Percentiles rank a stretch among this genome's conserved stretches.
Conservation (phyloP, 257 asterid genomes). For the Primulina huaijiensis region DNA sequence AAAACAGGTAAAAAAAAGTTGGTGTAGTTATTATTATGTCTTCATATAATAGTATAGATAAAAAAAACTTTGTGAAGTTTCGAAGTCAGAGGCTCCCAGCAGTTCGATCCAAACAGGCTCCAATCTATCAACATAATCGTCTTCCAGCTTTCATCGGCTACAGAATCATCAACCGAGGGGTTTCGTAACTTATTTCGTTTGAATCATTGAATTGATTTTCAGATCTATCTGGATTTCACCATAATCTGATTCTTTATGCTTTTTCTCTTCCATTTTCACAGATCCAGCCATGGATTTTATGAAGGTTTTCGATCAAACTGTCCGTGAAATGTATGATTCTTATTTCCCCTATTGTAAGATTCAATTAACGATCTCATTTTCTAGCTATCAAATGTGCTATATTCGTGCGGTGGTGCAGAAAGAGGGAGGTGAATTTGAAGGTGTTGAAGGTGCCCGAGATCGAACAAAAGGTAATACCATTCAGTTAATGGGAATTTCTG, state of each 20-base stretch:
- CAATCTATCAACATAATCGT: too few species aligned
- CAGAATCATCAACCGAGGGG: not conserved
- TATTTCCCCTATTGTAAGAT: constrained; percentile 17
- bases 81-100: too few species aligned
- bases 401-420: constrained; percentile 45
- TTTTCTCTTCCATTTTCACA: constrained; percentile 21
- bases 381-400: not conserved
- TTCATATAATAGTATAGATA: too few species aligned
- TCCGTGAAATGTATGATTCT: constrained; percentile 78
- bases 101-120: too few species aligned
- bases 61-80: too few species aligned
- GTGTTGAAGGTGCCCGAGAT: constrained; percentile 94
- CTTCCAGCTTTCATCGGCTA: not conserved
- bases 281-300: constrained; percentile 92
- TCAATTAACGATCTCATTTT: not conserved
- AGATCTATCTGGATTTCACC: not conserved
- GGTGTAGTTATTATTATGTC: too few species aligned
- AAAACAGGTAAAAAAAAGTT: too few species aligned
- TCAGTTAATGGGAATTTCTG: not conserved
- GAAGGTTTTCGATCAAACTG: constrained; percentile 96
- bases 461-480: constrained; percentile 70
- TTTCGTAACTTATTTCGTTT: not conserved
- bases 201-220: not conserved
- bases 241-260: not conserved
- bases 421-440: constrained; percentile 96